A percentile compares a stretch with the other conserved stretches of the same genome.
These are phyloP conservation scores for Zea mays DNA, from an alignment of 176 grass and related monocot genomes.

Conservation along the genomic window DNA sequence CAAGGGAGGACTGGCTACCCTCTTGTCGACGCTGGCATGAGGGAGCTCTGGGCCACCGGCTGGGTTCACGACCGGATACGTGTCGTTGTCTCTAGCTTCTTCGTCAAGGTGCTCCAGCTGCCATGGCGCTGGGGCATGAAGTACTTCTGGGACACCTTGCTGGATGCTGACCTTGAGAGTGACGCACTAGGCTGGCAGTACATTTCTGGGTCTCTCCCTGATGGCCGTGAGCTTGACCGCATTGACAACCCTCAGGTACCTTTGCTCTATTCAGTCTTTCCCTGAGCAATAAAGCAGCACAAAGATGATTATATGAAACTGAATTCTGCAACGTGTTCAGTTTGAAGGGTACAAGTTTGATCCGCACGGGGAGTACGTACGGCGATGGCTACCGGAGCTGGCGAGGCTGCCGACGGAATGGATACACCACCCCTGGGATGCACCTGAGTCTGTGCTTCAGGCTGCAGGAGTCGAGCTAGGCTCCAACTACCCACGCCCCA, in stretches of 20 bases:
- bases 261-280: constrained; percentile 36
- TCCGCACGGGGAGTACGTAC: constrained; percentile 81
- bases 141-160: constrained; percentile 98
- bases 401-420: constrained; percentile 88
- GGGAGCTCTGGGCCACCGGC: constrained; percentile 97
- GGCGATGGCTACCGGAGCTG: constrained; percentile 93
- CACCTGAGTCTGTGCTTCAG: constrained; percentile 79
- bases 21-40: constrained; percentile 95
- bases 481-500: constrained; percentile 88
- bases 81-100: constrained; percentile 91
- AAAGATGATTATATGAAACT: constrained; percentile 36
- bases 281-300: constrained; percentile 28
- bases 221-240: constrained; percentile 83
- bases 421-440: constrained; percentile 99
- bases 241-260: constrained; percentile 97
- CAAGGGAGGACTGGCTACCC: constrained; percentile 96
- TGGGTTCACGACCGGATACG: constrained; percentile 98
- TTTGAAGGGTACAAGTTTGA: constrained; percentile 97
- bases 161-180: constrained; percentile 98
- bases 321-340: constrained; percentile 51
- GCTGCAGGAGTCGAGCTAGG: constrained; percentile 93
- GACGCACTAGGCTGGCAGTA: constrained; percentile 97
- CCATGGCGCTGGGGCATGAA: constrained; percentile 99
- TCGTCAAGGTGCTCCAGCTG: constrained; percentile 92
- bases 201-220: constrained; percentile 89